Conservation (phyloP, 352 stramenopile genomes). For the Phytophthora sp. region DNA sequence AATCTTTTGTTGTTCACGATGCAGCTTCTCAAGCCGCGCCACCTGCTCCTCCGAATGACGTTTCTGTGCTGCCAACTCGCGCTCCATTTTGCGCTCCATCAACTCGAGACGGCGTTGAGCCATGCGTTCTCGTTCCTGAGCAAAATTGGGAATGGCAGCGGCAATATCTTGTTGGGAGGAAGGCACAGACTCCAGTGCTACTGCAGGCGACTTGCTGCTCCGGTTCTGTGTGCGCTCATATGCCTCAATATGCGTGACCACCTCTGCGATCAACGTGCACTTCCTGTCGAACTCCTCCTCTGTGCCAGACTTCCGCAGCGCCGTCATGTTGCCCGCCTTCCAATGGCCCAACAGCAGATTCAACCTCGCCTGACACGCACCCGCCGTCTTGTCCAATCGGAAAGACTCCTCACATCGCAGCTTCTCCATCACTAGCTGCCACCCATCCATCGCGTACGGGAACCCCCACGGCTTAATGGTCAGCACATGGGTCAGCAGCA, state of each 20-base stretch:
- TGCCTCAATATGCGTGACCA: conserved; percentile 6
- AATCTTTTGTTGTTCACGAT: conserved; percentile 27
- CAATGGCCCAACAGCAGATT: conserved; percentile 30
- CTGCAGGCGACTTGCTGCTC: background rate
- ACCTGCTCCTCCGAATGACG: conserved; percentile 39
- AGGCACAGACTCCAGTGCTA: background rate
- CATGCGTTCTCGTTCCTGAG: conserved; percentile 18
- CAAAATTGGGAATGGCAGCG: background rate
- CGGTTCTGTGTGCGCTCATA: conserved; percentile 1
- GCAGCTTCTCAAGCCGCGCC: conserved; percentile 24
- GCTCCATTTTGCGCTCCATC: conserved; percentile 38
- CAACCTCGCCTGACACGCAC: conserved; percentile 33
- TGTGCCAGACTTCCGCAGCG: conserved; percentile 36
- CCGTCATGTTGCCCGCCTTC: conserved; percentile 25
- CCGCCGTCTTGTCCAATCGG: conserved; percentile 35
- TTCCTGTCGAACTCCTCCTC: conserved; percentile 32
- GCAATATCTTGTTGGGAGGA: background rate
- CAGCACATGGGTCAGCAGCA: conserved; percentile 36
- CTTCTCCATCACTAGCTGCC: conserved; percentile 31
- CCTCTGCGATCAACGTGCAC: conserved; percentile 25
- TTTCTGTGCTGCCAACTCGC: conserved; percentile 33
- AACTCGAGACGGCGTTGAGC: conserved; percentile 30
- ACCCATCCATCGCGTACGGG: conserved; percentile 34
- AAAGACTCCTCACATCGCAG: conserved; percentile 18
- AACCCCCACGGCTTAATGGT: conserved; percentile 32